Base-by-base conservation (phyloP, 164 flowering plant genomes). In the Dillenia turbinata region DNA sequence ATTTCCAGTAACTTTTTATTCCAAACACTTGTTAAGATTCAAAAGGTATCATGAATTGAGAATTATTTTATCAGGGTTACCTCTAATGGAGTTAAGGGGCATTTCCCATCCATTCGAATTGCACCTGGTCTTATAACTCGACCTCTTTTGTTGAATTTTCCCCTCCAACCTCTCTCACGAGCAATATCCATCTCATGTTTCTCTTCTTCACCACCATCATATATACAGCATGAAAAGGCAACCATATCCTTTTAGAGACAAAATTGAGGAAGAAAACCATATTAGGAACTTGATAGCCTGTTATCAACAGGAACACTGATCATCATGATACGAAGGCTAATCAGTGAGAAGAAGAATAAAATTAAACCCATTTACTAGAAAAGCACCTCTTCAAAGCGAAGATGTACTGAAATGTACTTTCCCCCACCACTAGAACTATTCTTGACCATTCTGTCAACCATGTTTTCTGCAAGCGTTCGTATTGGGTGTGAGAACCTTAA, bases 11-110 rank as follows among this genome's bases (percentile, higher is more conserved):
- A 26, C 40, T 26, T 26, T 26, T 26, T 26, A 26, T 26, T 26
- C 4, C 5, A 5, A 26, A 26, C 40, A 26, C 40, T 26, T 26
- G 40, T 26, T 26, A 26, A 26, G 3, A 26, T 26, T 5, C 40
- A 26, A 26, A 26, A 26, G 2, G 5, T 26, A 26, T 26, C 40
- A 26, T 2, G 40, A 2, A 26, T 26, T 26, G 40, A 2, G 5
- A 26, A 26, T 26, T 26, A 26, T 26, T 26, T 26, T 26, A 26
- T 26, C 40, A 26, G 40, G 40, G 40, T 51, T 82, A 94, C 99
- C 99, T 94, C 97, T 43, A 94, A 52, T 44, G 97, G 99, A 54
- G 99, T 88, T 63, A 94, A 74, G 19, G 99, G 99, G 72, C 99
- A 94, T 73, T 94, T 94, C 56, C 99, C 99, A 82, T 94, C 87